phyloP scores from a whole-genome alignment of 139 green algal genomes.

The Tetradesmus obliquus region DNA sequence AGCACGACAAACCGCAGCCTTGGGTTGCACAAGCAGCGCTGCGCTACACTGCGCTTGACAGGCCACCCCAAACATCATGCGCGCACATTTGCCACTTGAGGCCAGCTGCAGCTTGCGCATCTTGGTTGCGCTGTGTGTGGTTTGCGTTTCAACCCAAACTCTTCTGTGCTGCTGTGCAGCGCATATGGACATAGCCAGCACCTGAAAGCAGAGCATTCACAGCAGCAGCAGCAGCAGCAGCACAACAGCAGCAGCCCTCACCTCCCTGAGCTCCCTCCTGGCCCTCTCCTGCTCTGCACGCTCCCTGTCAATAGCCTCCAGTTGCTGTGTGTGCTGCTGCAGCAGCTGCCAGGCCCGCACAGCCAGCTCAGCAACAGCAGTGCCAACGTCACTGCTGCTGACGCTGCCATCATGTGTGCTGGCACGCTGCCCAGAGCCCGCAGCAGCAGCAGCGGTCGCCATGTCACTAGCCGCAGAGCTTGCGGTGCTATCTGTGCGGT shows the following conservation, averaged over 20 bases:
- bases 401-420: neutral
- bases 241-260: constrained; percentile 42
- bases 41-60: neutral
- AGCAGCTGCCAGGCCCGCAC: constrained; percentile 50
- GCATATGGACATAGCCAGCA: neutral
- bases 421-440: neutral
- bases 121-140: too few relatives aligned
- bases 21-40: too few relatives aligned
- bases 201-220: neutral
- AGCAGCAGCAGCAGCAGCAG: neutral
- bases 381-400: constrained; percentile 28
- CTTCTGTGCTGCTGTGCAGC: too few relatives aligned
- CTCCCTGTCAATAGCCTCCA: constrained; percentile 52
- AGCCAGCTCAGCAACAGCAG: constrained; percentile 55
- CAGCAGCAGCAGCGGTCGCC: neutral
- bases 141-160: too few relatives aligned
- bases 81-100: neutral
- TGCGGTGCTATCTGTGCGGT: neutral
- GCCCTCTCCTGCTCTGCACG: constrained; percentile 49
- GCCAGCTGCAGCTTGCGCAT: too few relatives aligned
- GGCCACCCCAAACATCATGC: neutral
- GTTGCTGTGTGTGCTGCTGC: constrained; percentile 56
- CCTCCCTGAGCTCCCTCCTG: constrained; percentile 51
- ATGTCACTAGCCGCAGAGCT: neutral
- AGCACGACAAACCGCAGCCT: too few relatives aligned